Evolutionary conservation across 208 protist genomes (phyloP).

Genomic region (Leishmania turanica): DNA sequence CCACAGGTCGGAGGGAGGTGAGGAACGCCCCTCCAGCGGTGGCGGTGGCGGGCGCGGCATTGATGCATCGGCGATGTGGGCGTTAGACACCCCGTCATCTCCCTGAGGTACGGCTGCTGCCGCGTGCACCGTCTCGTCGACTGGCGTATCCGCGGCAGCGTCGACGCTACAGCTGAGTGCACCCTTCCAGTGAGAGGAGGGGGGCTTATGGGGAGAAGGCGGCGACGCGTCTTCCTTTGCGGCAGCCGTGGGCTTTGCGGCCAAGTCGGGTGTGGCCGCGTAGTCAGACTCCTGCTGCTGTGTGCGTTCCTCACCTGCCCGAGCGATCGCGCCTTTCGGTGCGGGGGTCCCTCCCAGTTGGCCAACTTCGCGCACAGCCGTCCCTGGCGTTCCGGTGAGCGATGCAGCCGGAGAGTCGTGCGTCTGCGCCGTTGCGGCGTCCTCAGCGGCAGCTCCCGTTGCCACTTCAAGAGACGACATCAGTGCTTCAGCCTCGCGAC

Average conservation of each 20-base stretch:
- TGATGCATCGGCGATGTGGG: neutral
- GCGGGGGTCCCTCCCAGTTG: neutral
- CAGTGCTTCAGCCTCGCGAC: neutral
- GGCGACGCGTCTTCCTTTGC: neutral
- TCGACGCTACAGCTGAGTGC: neutral
- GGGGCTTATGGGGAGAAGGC: neutral
- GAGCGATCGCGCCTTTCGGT: neutral
- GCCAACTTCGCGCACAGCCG: neutral
- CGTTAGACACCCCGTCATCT: neutral
- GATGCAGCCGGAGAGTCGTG: neutral
- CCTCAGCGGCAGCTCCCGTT: neutral
- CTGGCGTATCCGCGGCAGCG: neutral
- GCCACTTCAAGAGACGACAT: neutral
- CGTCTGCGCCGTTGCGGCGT: neutral
- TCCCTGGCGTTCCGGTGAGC: neutral
- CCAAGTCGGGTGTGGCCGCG: neutral
- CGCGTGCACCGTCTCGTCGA: neutral
- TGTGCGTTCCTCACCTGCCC: neutral
- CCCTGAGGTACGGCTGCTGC: neutral
- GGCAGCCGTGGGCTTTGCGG: neutral
- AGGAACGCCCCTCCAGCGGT: neutral
- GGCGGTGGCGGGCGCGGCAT: neutral
- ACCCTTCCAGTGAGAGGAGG: neutral
- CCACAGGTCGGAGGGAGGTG: conserved; percentile 14
- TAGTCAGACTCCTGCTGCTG: neutral